phyloP scores from a whole-genome alignment of 805 yeast genomes.

The Hanseniaspora jakobsenii region DNA sequence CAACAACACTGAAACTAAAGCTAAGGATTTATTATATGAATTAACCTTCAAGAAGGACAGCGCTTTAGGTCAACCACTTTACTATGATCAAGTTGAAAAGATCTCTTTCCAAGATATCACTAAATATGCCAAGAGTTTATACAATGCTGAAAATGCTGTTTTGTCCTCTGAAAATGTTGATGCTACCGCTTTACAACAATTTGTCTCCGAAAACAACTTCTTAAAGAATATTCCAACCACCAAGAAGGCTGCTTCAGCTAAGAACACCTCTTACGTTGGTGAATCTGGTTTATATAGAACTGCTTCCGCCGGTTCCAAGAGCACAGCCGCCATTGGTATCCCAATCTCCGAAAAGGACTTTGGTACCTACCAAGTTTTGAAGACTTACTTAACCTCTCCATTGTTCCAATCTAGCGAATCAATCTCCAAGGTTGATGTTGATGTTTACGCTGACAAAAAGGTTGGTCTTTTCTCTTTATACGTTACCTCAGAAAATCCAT shows the following conservation, averaged over 20 bases:
- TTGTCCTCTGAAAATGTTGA: slow-evolving; percentile 64
- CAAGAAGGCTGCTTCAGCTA: slow-evolving; percentile 43
- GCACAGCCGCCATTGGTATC: slow-evolving; percentile 69
- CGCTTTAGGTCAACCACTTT: slow-evolving; percentile 63
- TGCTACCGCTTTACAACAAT: slow-evolving; percentile 54
- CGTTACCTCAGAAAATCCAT: slow-evolving; percentile 48
- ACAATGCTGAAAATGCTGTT: slow-evolving; percentile 58
- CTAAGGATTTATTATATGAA: slow-evolving; percentile 67
- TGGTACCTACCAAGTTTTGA: slow-evolving; percentile 56
- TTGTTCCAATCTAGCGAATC: slow-evolving; percentile 45
- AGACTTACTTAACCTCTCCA: slow-evolving; percentile 52
- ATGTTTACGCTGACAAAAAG: slow-evolving; percentile 55
- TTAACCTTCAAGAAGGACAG: slow-evolving; percentile 78
- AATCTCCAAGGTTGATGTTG: slow-evolving; percentile 41
- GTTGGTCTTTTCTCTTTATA: slow-evolving; percentile 60
- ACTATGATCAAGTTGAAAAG: slow-evolving; percentile 53
- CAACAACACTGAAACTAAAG: slow-evolving; percentile 41
- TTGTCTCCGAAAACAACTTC: slow-evolving; percentile 38
- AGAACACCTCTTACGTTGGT: slow-evolving; percentile 44
- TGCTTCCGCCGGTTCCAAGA: slow-evolving; percentile 36
- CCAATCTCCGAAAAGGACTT: slow-evolving; percentile 58
- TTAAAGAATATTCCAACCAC: slow-evolving; percentile 42
- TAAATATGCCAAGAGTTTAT: slow-evolving; percentile 52
- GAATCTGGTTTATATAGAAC: slow-evolving; percentile 53
- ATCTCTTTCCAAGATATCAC: slow-evolving; percentile 54